Evolutionary conservation across 768 basidiomycete species (phyloP).

Genomic region (Clathrus columnatus): DNA sequence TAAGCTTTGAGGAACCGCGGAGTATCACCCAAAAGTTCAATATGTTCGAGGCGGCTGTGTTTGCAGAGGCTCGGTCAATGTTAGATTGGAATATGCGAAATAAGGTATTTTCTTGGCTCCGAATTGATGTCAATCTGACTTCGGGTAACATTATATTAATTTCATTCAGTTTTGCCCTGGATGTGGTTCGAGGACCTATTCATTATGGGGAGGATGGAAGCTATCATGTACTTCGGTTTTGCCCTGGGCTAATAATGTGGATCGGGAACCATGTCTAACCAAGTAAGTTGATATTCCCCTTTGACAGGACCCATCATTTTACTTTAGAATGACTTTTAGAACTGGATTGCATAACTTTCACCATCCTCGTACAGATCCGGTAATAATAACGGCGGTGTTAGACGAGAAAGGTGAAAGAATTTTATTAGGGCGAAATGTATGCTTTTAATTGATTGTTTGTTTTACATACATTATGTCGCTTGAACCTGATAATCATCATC

Average conservation of each 20-base stretch:
- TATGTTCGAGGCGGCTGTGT: conserved; percentile 56
- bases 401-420: conserved; percentile 76
- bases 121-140: background rate
- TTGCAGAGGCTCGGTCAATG: conserved; percentile 71
- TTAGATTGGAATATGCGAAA: conserved; percentile 92
- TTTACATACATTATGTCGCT: too few relatives aligned
- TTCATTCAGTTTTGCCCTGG: conserved; percentile 73
- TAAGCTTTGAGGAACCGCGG: conserved; percentile 63
- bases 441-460: too few relatives aligned
- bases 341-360: conserved; percentile 82
- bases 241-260: conserved; percentile 62
- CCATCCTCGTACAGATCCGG: conserved; percentile 77
- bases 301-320: conserved; percentile 6
- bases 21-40: conserved; percentile 48
- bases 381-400: conserved; percentile 85
- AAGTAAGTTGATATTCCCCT: conserved; percentile 37
- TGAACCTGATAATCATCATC: background rate
- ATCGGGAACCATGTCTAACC: conserved; percentile 60
- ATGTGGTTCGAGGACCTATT: conserved; percentile 74
- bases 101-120: conserved; percentile 39
- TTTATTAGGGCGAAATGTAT: conserved; percentile 77
- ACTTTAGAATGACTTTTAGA: conserved; percentile 28
- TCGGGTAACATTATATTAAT: background rate
- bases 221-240: conserved; percentile 66
- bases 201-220: conserved; percentile 97